phyloP scores from a whole-genome alignment of 2,329 filamentous ascomycete species.

The Fusarium graminum region DNA sequence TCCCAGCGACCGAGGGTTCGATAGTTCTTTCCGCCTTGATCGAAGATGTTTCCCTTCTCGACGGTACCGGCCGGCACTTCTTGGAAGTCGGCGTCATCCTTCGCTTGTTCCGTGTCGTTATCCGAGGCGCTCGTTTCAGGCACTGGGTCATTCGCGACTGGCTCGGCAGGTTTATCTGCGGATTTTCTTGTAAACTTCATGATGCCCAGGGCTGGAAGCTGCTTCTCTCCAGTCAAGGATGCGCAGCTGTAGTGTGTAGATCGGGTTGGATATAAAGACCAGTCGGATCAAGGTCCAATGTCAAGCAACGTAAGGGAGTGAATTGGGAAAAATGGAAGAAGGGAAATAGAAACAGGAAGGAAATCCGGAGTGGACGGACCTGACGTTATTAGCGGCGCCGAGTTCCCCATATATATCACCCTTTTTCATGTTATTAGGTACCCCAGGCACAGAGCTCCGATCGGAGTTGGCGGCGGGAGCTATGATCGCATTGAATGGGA shows the following conservation, averaged over 20 bases:
- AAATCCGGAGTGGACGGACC: constrained; percentile 16
- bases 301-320: neutral
- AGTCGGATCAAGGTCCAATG: neutral
- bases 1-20: constrained; percentile 47
- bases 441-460: constrained; percentile 39
- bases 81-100: constrained; percentile 35
- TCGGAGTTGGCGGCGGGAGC: constrained; percentile 39
- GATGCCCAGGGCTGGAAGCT: constrained; percentile 21
- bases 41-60: constrained; percentile 45
- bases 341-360: constrained; percentile 11
- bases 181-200: constrained; percentile 37
- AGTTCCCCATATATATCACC: constrained; percentile 40
- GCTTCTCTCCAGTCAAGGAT: constrained; percentile 2
- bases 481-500: constrained; percentile 27
- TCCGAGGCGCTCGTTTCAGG: constrained; percentile 34
- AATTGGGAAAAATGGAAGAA: neutral
- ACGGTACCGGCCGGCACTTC: constrained; percentile 29
- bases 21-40: constrained; percentile 47
- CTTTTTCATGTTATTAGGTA: constrained; percentile 23
- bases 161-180: constrained; percentile 10
- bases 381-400: constrained; percentile 35
- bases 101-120: constrained; percentile 31
- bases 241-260: neutral
- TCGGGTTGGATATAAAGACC: neutral
- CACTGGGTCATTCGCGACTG: constrained; percentile 1